phyloP scores from a whole-genome alignment of 129 eudicot genomes.

The Erigeron canadensis region DNA sequence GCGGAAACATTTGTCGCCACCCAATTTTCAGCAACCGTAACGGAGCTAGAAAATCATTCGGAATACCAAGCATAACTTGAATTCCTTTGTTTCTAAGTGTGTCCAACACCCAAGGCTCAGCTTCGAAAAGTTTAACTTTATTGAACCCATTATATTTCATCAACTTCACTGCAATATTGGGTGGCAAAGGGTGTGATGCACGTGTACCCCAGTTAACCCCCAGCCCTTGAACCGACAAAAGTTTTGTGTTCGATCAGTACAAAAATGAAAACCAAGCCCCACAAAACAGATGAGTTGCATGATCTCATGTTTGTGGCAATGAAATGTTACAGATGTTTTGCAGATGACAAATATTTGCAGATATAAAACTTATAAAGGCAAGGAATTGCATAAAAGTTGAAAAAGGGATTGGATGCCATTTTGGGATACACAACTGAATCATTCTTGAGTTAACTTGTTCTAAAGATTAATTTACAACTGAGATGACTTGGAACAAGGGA shows the following conservation, averaged over 20 bases:
- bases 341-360: constrained; percentile 16
- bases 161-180: constrained; percentile 68
- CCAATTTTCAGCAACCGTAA: constrained; percentile 68
- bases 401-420: constrained; percentile 34
- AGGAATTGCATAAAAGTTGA: constrained; percentile 42
- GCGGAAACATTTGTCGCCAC: constrained; percentile 68
- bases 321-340: constrained; percentile 24
- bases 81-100: constrained; percentile 80
- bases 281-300: constrained; percentile 25
- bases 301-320: constrained; percentile 32
- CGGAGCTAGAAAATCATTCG: constrained; percentile 74
- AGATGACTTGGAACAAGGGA: constrained; percentile 26
- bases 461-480: constrained; percentile 29
- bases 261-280: constrained; percentile 7
- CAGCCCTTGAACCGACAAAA: constrained; percentile 42
- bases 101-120: constrained; percentile 62
- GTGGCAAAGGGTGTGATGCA: constrained; percentile 68
- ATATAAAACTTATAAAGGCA: constrained; percentile 39
- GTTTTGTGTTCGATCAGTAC: not conserved
- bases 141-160: constrained; percentile 82
- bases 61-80: constrained; percentile 95
- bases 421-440: constrained; percentile 24
- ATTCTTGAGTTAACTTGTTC: constrained; percentile 36
- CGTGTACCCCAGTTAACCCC: constrained; percentile 79
- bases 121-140: constrained; percentile 88